A percentile compares a stretch with the other conserved stretches of the same genome.
These are phyloP conservation scores for Exophiala aquamarina DNA, from an alignment of 2,329 filamentous ascomycete genomes.

Conservation along the genomic window DNA sequence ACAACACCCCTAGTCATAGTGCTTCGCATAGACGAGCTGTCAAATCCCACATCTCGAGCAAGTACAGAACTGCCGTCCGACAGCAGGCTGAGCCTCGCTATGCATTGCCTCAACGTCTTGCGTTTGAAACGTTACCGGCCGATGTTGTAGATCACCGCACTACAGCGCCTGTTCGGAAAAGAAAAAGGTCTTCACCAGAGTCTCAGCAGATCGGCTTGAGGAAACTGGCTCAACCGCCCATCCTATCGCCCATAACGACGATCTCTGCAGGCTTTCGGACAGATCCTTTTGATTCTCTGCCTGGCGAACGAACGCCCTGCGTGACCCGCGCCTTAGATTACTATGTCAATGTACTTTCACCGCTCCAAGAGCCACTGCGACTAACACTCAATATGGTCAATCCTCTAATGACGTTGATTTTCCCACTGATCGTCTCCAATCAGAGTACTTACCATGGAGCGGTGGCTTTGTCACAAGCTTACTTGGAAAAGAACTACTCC, in stretches of 20 bases:
- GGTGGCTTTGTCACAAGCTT: conserved; percentile 17
- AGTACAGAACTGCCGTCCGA: conserved; percentile 17
- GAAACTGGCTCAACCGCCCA: neutral
- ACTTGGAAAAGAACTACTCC: conserved; percentile 11
- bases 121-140: neutral
- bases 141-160: neutral
- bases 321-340: conserved; percentile 14
- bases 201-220: neutral
- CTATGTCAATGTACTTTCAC: conserved; percentile 11
- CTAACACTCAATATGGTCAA: conserved; percentile 13
- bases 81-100: conserved; percentile 16
- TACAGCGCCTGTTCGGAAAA: neutral
- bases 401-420: conserved; percentile 15
- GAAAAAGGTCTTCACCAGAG: conserved; percentile 3
- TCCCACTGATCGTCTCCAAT: conserved; percentile 12
- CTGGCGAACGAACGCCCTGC: conserved; percentile 14
- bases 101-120: conserved; percentile 11
- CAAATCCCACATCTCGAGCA: conserved; percentile 21
- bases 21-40: conserved; percentile 12
- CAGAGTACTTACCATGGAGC: conserved; percentile 15
- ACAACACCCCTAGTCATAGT: conserved; percentile 16
- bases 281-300: conserved; percentile 14
- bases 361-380: conserved; percentile 14
- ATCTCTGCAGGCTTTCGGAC: conserved; percentile 7
- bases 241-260: conserved; percentile 6